Base-by-base conservation (phyloP, 768 basidiomycete genomes). In the Trametes meyenii region DNA sequence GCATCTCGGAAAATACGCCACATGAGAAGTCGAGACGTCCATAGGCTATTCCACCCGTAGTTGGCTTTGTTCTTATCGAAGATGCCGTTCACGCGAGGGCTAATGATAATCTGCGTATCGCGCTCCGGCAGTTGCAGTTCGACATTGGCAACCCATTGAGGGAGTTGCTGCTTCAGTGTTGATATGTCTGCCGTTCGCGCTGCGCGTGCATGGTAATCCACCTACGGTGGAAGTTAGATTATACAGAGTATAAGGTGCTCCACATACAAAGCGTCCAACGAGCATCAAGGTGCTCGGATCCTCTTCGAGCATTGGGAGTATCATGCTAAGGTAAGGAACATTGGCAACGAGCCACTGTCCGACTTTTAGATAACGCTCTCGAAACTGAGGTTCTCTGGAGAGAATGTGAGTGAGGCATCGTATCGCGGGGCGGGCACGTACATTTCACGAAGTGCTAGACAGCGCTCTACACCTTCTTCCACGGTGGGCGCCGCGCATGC, bases 11-110 rank as follows among this genome's bases (percentile, higher is more conserved):
- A 39, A 8, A 40, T 36, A 16, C 39, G 39, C 52, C 52, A 43
- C 6, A 54, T 23, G 12, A 54, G 52, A 5, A 42, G 52, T 10
- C 52, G 39, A 4, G 52, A 39, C 13, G 52, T 42, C 52, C 52
- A 54, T 4, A 24, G 19, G 39, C 52, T 54, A 33, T 54, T 54
- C 52, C 52, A 54, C 7, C 52, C 52, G 23, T 40, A 54, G 17
- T 54, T 52, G n/a, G 51, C 51, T 5, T 38, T 36, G 23, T 52
- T 38, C 8, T 11, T 19, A 24, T 52, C 51, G 36, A 52, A 52
- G 26, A 39, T 39, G 16, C 51, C 51, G n/a, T 21, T 39, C 17
- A 33, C 21, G 48, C 12, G 48, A 16, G 51, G 51, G n/a, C 36
- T 52, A 24, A 49, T 49, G 23, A 14, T 5, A 1, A 24, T 17